Evolutionary conservation across 768 basidiomycete genomes (phyloP).

Genomic region (Leucocoprinus birnbaumii): DNA sequence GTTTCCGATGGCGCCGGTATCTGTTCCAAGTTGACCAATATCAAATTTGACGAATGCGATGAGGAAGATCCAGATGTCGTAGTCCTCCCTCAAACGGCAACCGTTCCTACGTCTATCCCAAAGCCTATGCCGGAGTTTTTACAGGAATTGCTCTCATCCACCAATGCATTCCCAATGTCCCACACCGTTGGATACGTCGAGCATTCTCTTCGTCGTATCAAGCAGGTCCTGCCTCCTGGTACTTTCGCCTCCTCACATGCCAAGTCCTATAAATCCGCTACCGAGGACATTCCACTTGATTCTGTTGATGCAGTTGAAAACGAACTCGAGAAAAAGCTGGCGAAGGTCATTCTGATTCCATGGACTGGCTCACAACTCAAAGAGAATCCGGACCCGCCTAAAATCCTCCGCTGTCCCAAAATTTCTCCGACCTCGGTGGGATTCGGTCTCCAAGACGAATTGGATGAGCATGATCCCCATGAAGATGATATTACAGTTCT

Average conservation of each 20-base stretch:
- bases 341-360: neutral
- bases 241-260: neutral
- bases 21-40: neutral
- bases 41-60: neutral
- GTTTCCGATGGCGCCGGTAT: neutral
- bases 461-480: constrained; percentile 6
- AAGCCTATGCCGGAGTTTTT: neutral
- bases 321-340: neutral
- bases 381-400: neutral
- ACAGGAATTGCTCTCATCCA: neutral
- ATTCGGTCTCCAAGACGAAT: neutral
- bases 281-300: neutral
- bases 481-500: constrained; percentile 6
- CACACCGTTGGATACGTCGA: neutral
- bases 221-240: constrained; percentile 2
- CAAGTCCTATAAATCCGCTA: neutral
- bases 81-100: neutral
- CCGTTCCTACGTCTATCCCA: neutral
- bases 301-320: neutral
- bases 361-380: constrained; percentile 1
- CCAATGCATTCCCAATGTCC: neutral
- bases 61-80: neutral
- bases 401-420: neutral
- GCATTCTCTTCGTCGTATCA: constrained; percentile 3
- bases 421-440: neutral